A percentile compares a stretch with the other conserved stretches of the same genome.
Conservation (phyloP, 805 yeast genomes). For the Starmerella roubikii region DNA sequence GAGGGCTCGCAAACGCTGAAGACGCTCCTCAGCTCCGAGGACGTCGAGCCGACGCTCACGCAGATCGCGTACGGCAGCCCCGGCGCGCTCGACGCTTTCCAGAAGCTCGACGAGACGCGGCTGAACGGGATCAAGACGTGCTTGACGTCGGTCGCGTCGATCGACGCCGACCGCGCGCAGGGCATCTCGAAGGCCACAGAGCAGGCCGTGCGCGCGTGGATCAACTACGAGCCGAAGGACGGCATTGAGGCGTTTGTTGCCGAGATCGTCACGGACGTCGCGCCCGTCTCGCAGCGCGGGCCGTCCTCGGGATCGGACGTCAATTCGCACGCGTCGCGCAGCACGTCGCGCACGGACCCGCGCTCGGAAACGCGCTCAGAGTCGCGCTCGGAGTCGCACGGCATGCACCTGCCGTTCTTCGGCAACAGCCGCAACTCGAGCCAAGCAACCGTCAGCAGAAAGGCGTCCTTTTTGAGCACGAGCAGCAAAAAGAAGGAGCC, state of each 20-base stretch:
- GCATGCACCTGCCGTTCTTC: neutral
- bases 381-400: no score
- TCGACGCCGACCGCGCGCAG: constrained; percentile 40
- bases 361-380: neutral
- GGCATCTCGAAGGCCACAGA: constrained; percentile 41
- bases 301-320: constrained; percentile 1
- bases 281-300: no score
- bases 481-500: constrained; percentile 1
- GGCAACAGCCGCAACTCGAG: constrained; percentile 10
- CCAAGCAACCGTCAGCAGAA: constrained; percentile 11
- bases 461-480: constrained; percentile 3
- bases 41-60: constrained; percentile 6
- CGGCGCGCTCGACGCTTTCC: constrained; percentile 43
- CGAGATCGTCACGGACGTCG: constrained; percentile 21
- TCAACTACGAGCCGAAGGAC: constrained; percentile 47
- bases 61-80: constrained; percentile 17
- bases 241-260: constrained; percentile 47
- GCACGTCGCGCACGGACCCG: neutral
- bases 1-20: constrained; percentile 28
- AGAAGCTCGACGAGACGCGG: constrained; percentile 33
- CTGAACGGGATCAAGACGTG: constrained; percentile 49
- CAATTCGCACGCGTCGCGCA: neutral
- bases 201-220: constrained; percentile 46
- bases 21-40: constrained; percentile 32
- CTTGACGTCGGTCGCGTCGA: constrained; percentile 51